Conservation (phyloP, 164 flowering plant genomes). For the Vitis amurensis region DNA sequence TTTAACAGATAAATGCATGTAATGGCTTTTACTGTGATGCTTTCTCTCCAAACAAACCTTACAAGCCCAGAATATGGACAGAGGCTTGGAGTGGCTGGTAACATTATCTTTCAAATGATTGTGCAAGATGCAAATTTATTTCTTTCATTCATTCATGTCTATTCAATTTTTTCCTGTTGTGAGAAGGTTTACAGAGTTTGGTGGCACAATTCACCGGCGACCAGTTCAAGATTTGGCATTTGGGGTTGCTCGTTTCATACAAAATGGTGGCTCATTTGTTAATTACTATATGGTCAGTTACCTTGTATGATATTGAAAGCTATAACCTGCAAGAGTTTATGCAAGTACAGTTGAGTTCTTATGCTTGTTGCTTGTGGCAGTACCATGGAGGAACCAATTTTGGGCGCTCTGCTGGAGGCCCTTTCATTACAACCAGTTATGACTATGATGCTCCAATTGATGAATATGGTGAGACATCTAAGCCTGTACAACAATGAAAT, state of each 20-base stretch:
- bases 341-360: background rate
- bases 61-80: conserved; percentile 94
- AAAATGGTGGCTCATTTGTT: conserved; percentile 79
- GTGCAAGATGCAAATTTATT: background rate
- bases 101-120: conserved; percentile 2
- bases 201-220: conserved; percentile 64
- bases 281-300: conserved; percentile 90
- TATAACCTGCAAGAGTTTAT: background rate
- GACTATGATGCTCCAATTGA: conserved; percentile 99
- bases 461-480: conserved; percentile 80
- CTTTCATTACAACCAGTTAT: conserved; percentile 92
- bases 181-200: conserved; percentile 84
- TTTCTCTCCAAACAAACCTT: conserved; percentile 82
- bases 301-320: background rate
- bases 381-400: conserved; percentile 99
- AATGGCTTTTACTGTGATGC: conserved; percentile 96
- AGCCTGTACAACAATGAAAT: background rate
- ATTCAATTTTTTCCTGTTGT: conserved; percentile 4
- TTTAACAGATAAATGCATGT: conserved; percentile 81
- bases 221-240: conserved; percentile 94
- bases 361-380: conserved; percentile 38
- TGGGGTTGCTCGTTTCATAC: conserved; percentile 90
- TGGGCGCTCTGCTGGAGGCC: conserved; percentile 97
- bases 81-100: conserved; percentile 97
- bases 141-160: background rate